These are phyloP conservation scores for Anastatica hierochuntica DNA, from an alignment of 345 rosid species.

Conservation along the genomic window DNA sequence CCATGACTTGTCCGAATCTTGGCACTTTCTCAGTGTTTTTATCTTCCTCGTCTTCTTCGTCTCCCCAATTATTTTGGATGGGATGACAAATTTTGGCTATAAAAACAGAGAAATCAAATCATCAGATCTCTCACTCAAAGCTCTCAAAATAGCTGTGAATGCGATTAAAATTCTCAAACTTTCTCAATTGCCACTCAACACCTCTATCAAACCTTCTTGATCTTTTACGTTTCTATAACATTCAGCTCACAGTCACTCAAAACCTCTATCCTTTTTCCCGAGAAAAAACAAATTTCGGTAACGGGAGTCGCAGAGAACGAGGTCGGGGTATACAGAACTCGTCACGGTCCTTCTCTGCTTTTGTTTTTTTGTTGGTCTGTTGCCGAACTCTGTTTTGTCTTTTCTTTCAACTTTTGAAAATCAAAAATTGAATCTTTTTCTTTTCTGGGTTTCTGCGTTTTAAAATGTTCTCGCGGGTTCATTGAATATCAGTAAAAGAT, in stretches of 20 bases:
- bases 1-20: conserved; percentile 27
- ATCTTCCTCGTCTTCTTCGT: conserved; percentile 23
- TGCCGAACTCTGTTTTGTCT: conserved; percentile 18
- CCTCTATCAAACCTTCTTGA: too few relatives aligned
- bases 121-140: too few relatives aligned
- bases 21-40: conserved; percentile 18
- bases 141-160: too few relatives aligned
- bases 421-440: neutral
- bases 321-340: too few relatives aligned
- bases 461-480: conserved; percentile 21
- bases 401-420: neutral
- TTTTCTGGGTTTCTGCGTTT: conserved; percentile 7
- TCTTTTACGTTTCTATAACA: too few relatives aligned
- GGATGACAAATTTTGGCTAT: neutral
- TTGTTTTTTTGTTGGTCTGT: conserved; percentile 17
- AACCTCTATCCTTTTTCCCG: conserved; percentile 15
- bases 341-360: conserved; percentile 29
- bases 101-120: neutral
- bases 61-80: conserved; percentile 13
- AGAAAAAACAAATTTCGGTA: conserved; percentile 14
- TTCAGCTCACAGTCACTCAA: too few relatives aligned
- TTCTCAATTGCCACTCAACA: too few relatives aligned
- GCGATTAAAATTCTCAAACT: too few relatives aligned
- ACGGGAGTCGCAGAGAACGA: too few relatives aligned
- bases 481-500: too few relatives aligned